Conservation (phyloP, 768 basidiomycete genomes). For the Boletus pseudopeckii region DNA sequence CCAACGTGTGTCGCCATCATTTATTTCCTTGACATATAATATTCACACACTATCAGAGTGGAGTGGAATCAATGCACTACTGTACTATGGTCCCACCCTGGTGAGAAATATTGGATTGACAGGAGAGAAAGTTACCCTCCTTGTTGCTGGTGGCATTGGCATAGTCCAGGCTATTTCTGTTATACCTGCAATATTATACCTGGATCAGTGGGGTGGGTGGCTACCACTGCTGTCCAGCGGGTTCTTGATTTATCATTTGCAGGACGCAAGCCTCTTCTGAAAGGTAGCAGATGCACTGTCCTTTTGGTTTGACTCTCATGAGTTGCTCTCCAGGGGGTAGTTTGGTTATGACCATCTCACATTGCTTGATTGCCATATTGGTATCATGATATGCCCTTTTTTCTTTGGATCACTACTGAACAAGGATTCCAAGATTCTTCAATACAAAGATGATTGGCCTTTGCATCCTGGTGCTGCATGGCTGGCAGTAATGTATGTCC, state of each 20-base stretch:
- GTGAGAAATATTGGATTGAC: constrained; percentile 60
- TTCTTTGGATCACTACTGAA: not conserved
- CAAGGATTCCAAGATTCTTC: constrained; percentile 37
- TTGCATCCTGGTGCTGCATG: constrained; percentile 58
- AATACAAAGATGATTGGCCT: constrained; percentile 56
- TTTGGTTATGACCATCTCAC: constrained; percentile 58
- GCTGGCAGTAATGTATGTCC: constrained; percentile 60
- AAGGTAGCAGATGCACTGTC: constrained; percentile 32
- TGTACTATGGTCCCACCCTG: constrained; percentile 79
- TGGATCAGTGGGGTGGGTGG: constrained; percentile 58
- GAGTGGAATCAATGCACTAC: constrained; percentile 81
- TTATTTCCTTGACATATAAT: not conserved
- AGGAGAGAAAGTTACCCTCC: constrained; percentile 54
- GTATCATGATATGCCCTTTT: constrained; percentile 33
- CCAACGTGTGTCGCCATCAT: constrained; percentile 54
- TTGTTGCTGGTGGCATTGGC: constrained; percentile 78
- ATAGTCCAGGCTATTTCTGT: constrained; percentile 77
- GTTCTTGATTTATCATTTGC: not conserved
- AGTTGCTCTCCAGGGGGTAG: constrained; percentile 45
- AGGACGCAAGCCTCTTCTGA: constrained; percentile 66
- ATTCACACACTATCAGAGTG: constrained; percentile 50
- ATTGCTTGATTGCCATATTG: constrained; percentile 61
- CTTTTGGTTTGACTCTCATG: not conserved
- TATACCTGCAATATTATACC: constrained; percentile 65
- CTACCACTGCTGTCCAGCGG: not conserved